Evolutionary conservation across 78 protist species (phyloP), one percentile per base, ranked within the genome.

Genomic region (Isochrysis galbana): DNA sequence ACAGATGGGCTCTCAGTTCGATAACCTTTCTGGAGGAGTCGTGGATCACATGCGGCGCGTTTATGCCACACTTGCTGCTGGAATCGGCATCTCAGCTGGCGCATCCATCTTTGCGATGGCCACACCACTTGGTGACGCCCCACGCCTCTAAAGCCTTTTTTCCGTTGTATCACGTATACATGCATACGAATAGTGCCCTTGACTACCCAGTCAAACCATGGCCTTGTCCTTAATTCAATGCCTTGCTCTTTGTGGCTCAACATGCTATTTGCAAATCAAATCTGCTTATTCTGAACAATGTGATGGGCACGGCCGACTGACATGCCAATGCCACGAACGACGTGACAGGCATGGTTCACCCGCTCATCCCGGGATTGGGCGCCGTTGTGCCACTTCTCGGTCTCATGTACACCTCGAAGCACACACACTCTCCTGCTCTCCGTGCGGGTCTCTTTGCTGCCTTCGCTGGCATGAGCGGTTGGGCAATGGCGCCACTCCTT

Each of bases 401-500:
- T 5, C 46, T 78, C 51, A 78, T 42, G 87, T 78, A 42, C 54
- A 39, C 54, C 19, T 2, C 25, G 44, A 44, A 44, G 88, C 88
- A 84, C 36, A 47, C 90, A 23, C 67, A 47, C 72, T 34, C 46
- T 22, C 0, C 5, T 1, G 32, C 69, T 32, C 34, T 34, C 34
- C 90, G 90, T 29, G 41, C 90, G 7, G 90, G 72, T 0, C 90
- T 84, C 34, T 47, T 47, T 36, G 69, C 72, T 0, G 70, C 90
- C n/a, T 84, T 84, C 70, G 34, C 72, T 42, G 90, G 67, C 21
- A 36, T 84, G 25, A 32, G 74, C 0, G 90, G 90, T 44, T 5
- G 7, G 34, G 69, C 90, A 32, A 10, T 47, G 25, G 90, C 90
- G 72, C 90, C 90, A 26, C 90, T 84, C 36, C 67, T 84, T 14